Percentiles rank a stretch among this genome's conserved stretches.
Conservation (phyloP, 1,284 basidiomycete species). For the Peniophora sp. region DNA sequence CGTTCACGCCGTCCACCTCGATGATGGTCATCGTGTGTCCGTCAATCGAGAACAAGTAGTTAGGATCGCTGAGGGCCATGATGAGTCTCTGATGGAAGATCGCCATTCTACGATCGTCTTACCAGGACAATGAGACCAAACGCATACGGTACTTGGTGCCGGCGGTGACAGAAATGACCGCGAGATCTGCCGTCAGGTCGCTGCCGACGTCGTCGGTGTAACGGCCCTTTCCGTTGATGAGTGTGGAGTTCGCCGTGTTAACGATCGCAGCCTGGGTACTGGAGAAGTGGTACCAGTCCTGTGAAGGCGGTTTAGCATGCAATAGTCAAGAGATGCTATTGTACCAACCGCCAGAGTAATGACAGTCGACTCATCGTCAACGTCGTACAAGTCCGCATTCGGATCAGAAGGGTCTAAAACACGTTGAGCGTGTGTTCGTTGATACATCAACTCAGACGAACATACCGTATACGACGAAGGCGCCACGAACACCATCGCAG, state of each 20-base stretch:
- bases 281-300: constrained; percentile 11
- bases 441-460: neutral
- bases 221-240: constrained; percentile 25
- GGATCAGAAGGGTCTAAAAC: constrained; percentile 28
- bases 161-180: constrained; percentile 20
- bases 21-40: constrained; percentile 27
- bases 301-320: neutral
- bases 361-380: constrained; percentile 21
- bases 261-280: neutral
- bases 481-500: constrained; percentile 27
- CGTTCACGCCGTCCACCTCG: constrained; percentile 24
- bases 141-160: constrained; percentile 25
- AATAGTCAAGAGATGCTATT: neutral
- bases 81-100: no score
- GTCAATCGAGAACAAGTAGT: constrained; percentile 24
- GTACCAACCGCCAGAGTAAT: constrained; percentile 1
- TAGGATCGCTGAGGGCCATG: constrained; percentile 13
- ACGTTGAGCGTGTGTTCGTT: constrained; percentile 18
- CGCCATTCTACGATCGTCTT: no score
- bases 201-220: constrained; percentile 16
- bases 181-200: constrained; percentile 9
- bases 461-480: constrained; percentile 22
- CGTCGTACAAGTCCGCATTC: constrained; percentile 21
- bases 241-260: constrained; percentile 15
- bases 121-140: constrained; percentile 10